Conservation (phyloP, 1,284 basidiomycete genomes). For the Mycena sp. region DNA sequence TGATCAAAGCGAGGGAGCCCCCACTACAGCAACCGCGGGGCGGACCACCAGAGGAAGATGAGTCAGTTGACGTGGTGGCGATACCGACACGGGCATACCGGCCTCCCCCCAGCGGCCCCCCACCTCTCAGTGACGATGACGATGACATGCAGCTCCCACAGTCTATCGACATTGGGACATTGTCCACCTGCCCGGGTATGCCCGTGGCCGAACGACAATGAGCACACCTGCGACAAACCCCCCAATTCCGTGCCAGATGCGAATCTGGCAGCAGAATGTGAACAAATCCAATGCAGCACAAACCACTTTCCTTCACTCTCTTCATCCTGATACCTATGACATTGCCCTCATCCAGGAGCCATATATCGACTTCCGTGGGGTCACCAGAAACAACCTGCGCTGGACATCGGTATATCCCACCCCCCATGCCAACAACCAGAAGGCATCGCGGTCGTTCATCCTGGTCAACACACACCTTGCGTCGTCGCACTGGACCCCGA, state of each 20-base stretch:
- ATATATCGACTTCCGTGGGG: background rate
- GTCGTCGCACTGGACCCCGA: conserved; percentile 36
- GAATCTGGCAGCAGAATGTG: conserved; percentile 13
- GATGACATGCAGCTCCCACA: too few species aligned
- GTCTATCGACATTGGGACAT: too few species aligned
- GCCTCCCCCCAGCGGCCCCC: too few species aligned
- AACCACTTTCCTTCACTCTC: background rate
- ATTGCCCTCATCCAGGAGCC: conserved; percentile 18
- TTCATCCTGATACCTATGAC: background rate
- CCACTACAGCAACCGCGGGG: too few species aligned
- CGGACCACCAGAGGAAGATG: too few species aligned
- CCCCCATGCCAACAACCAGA: conserved; percentile 13
- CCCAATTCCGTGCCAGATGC: background rate
- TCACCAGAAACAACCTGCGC: background rate
- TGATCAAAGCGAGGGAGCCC: too few species aligned
- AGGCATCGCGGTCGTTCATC: conserved; percentile 34
- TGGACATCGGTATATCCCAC: conserved; percentile 37
- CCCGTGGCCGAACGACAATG: too few species aligned
- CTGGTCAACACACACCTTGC: conserved; percentile 40
- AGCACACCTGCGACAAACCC: too few species aligned
- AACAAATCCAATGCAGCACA: conserved; percentile 6
- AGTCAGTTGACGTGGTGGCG: too few species aligned
- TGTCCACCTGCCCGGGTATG: too few species aligned
- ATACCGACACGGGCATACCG: too few species aligned
- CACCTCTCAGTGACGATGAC: too few species aligned